Base-by-base conservation (phyloP, 345 rosid genomes). In the Salix dunnii region DNA sequence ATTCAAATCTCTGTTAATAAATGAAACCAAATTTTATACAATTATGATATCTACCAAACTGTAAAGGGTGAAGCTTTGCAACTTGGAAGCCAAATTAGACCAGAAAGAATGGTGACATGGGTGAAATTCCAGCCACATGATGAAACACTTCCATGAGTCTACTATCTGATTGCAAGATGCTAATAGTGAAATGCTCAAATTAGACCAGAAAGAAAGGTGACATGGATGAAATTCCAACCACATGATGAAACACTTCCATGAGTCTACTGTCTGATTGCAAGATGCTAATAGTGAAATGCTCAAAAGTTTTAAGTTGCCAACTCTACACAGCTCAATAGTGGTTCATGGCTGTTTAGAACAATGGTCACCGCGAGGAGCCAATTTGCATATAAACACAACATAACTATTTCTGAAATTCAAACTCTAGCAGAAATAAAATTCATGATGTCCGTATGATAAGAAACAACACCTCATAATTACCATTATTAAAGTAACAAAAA, bases 1-100 rank as follows among this genome's bases (percentile, higher is more conserved):
- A 43, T 71, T 42, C 72, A 78, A 80, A 46, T 49, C 48, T 67
- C 63, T 49, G 33, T 46, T 58, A 62, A 33, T 36, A 68, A 21
- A 21, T 21, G n/a, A 73, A 53, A 7, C n/a, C 46, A 71, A 31
- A 23, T 76, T 70, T 31, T 11, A 30, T 67, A 73, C 61, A 43
- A 11, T 62, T 62, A 51, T 51, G 28, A 38, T 4, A 23, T 72
- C 51, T 5, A 25, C 49, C 51, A 67, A 35, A 21, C 70, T 12
- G 48, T 67, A 21, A 36, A 17, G 70, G 43, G 38, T 67, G 48
- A 35, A 7, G 17, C 27, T n/a, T 67, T 67, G 18, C 70, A 67
- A 23, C 28, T 3, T 23, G 5, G 63, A 4, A 58, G 28, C 28
- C 28, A 28, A 58, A 23, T n/a, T 58, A 58, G 63, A 25, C 28